Evolutionary conservation across 306 rosid species (phyloP).

Genomic region (Pterocarpus macrocarpus): DNA sequence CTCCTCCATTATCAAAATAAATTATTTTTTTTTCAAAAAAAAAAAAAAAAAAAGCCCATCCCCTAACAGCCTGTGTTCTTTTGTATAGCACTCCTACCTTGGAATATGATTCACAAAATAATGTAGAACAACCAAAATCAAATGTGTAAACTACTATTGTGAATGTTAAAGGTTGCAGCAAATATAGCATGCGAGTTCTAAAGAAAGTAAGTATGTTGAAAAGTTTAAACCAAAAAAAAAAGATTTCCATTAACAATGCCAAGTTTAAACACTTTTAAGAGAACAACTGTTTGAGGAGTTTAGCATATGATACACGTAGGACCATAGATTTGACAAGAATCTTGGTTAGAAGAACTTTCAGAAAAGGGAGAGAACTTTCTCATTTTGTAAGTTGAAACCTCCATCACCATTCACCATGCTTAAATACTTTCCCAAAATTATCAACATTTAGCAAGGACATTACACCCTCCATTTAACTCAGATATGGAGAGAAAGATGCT

Average conservation of each 20-base stretch:
- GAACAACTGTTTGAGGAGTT: background rate
- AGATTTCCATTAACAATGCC: background rate
- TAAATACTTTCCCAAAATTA: slow-evolving; percentile 34
- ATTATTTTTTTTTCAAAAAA: too few species aligned
- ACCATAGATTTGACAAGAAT: background rate
- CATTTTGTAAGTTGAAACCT: slow-evolving; percentile 32
- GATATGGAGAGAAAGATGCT: background rate
- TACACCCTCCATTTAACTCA: slow-evolving; percentile 12
- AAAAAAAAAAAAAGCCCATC: too few species aligned
- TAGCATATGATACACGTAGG: slow-evolving; percentile 6
- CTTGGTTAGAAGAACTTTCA: slow-evolving; percentile 25
- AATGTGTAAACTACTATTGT: too few species aligned
- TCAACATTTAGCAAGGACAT: slow-evolving; percentile 45
- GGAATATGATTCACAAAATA: background rate
- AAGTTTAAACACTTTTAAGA: background rate
- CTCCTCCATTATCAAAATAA: too few species aligned
- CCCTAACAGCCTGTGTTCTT: too few species aligned
- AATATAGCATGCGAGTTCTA: too few species aligned
- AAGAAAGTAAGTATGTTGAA: background rate
- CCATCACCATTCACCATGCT: slow-evolving; percentile 29
- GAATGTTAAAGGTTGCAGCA: background rate
- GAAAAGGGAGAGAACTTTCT: background rate
- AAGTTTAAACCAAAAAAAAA: background rate
- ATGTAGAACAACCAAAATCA: background rate
- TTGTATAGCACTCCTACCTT: background rate